A percentile compares a stretch with the other conserved stretches of the same genome.
phyloP scores from a whole-genome alignment of 2,329 filamentous ascomycete genomes.

The Myriosclerotinia duriaeana region DNA sequence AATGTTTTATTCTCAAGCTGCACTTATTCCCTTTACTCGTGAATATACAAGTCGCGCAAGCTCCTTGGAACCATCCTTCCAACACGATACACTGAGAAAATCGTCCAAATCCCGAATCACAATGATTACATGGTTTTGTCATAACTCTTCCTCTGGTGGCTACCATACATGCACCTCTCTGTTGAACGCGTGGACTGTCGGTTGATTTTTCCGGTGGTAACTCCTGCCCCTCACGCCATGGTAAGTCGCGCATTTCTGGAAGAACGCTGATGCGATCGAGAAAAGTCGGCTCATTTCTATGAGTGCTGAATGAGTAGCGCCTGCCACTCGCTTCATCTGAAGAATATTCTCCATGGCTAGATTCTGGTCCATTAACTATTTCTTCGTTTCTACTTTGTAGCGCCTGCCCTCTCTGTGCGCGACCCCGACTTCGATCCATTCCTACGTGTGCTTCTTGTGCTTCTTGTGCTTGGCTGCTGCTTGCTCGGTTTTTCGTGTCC shows the following conservation, averaged over 20 bases:
- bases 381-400: not conserved
- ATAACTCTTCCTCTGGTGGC: slow-evolving; percentile 30
- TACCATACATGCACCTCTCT: slow-evolving; percentile 34
- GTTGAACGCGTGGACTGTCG: slow-evolving; percentile 34
- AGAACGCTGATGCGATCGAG: slow-evolving; percentile 24
- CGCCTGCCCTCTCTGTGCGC: not conserved
- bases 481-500: not conserved
- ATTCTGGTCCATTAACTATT: slow-evolving; percentile 13
- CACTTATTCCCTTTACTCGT: slow-evolving; percentile 36
- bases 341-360: not conserved
- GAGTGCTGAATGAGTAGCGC: slow-evolving; percentile 3
- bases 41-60: slow-evolving; percentile 36
- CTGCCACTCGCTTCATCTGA: slow-evolving; percentile 5
- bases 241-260: slow-evolving; percentile 33
- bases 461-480: not conserved
- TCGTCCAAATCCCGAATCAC: slow-evolving; percentile 32
- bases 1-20: slow-evolving; percentile 31
- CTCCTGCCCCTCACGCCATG: slow-evolving; percentile 36
- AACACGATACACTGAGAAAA: slow-evolving; percentile 35
- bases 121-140: slow-evolving; percentile 31
- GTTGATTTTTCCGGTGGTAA: slow-evolving; percentile 32
- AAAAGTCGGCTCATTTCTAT: slow-evolving; percentile 19
- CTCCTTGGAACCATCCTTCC: slow-evolving; percentile 36
- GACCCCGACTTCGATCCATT: not conserved
- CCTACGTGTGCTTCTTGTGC: not conserved